Conservation (phyloP, 192 early-diverging fungal genomes). For the Dimargaris cristalligena region DNA sequence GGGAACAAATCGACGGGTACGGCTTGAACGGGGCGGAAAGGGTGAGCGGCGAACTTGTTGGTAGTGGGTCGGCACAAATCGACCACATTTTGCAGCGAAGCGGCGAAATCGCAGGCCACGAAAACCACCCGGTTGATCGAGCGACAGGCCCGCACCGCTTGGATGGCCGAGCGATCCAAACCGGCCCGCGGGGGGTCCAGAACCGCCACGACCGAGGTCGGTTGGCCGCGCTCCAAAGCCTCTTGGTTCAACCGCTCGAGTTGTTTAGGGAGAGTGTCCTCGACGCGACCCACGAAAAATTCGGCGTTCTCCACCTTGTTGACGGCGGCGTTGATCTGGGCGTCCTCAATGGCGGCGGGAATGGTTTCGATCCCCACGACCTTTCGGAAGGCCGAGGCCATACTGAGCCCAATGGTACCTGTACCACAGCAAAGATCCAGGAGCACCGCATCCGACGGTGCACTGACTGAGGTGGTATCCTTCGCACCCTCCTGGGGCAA, state of each 20-base stretch:
- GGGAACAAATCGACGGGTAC: conserved; percentile 62
- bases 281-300: conserved; percentile 43
- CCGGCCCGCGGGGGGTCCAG: conserved; percentile 58
- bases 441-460: conserved; percentile 23
- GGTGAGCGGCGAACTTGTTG: conserved; percentile 33
- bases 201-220: conserved; percentile 36
- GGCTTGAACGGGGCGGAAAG: conserved; percentile 41
- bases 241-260: conserved; percentile 20
- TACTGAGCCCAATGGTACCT: conserved; percentile 64
- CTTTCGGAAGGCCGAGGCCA: conserved; percentile 30
- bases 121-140: conserved; percentile 42
- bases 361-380: conserved; percentile 63
- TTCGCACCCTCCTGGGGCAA: background rate
- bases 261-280: conserved; percentile 27
- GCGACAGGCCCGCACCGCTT: conserved; percentile 35
- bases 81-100: conserved; percentile 40
- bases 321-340: conserved; percentile 38
- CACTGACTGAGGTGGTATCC: conserved; percentile 16
- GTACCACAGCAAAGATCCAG: conserved; percentile 74
- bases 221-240: conserved; percentile 8
- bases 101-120: conserved; percentile 47
- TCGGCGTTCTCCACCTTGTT: conserved; percentile 30
- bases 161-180: conserved; percentile 39
- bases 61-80: conserved; percentile 51
- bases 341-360: conserved; percentile 49